Conservation (phyloP, 2,329 filamentous ascomycete species). For the Chrysoporthe cubensis region DNA sequence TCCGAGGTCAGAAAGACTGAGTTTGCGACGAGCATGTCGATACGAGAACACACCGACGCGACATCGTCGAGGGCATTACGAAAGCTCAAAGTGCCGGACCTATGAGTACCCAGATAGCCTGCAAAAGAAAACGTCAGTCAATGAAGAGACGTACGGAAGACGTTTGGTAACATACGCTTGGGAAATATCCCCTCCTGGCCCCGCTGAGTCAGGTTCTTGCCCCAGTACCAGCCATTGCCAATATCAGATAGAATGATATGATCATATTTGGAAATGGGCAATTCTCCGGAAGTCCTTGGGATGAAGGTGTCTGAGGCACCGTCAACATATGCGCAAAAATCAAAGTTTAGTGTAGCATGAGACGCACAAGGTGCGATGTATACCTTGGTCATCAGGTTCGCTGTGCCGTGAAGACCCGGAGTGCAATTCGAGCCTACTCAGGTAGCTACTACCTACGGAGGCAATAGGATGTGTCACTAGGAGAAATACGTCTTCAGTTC, state of each 20-base stretch:
- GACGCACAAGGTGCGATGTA: constrained; percentile 14
- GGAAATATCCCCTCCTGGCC: constrained; percentile 15
- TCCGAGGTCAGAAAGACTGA: constrained; percentile 11
- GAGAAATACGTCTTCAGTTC: neutral
- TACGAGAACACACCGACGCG: neutral
- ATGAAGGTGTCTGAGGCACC: constrained; percentile 2
- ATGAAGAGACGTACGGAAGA: no score
- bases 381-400: constrained; percentile 7
- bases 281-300: constrained; percentile 12
- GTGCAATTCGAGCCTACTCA: neutral
- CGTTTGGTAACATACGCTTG: constrained; percentile 1
- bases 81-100: neutral
- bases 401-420: neutral
- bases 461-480: neutral
- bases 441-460: neutral
- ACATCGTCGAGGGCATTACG: constrained; percentile 3
- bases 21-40: constrained; percentile 14
- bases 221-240: constrained; percentile 19
- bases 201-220: constrained; percentile 14
- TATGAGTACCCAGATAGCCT: constrained; percentile 5
- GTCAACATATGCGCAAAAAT: neutral
- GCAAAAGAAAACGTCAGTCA: neutral
- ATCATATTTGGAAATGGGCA: constrained; percentile 8
- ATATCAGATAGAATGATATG: constrained; percentile 14
- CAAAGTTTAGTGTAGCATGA: neutral